These are phyloP conservation scores for Gastrolobium villosum DNA, from an alignment of 306 rosid genomes.

Conservation along the genomic window DNA sequence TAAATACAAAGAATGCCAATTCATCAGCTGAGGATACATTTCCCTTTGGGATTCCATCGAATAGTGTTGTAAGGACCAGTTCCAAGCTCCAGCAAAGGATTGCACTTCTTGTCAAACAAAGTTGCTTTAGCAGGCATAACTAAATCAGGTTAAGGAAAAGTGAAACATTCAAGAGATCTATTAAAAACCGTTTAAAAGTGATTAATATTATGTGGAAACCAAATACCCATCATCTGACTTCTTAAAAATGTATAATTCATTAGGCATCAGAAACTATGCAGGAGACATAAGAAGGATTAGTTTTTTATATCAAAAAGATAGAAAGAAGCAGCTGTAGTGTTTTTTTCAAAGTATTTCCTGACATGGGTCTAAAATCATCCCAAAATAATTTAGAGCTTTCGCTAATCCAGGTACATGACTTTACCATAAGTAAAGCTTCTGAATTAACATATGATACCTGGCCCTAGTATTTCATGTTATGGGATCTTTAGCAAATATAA, in stretches of 20 bases:
- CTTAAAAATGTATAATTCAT: slow-evolving; percentile 13
- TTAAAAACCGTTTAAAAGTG: slow-evolving; percentile 20
- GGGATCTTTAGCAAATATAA: slow-evolving; percentile 36
- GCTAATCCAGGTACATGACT: slow-evolving; percentile 27
- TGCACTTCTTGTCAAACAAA: slow-evolving; percentile 93
- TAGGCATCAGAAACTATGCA: slow-evolving; percentile 36
- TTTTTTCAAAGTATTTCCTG: slow-evolving; percentile 32
- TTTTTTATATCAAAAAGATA: background rate
- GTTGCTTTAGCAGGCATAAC: slow-evolving; percentile 98
- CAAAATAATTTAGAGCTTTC: slow-evolving; percentile 18
- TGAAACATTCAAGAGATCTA: slow-evolving; percentile 42
- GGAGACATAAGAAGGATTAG: slow-evolving; percentile 27
- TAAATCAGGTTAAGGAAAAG: slow-evolving; percentile 66
- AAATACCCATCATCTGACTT: slow-evolving; percentile 27
- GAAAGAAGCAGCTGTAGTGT: background rate
- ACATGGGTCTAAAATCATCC: slow-evolving; percentile 38
- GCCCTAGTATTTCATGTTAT: slow-evolving; percentile 4
- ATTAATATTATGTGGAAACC: slow-evolving; percentile 28
- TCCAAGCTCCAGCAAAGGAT: slow-evolving; percentile 94
- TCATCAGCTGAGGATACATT: slow-evolving; percentile 74
- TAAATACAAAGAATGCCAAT: slow-evolving; percentile 37
- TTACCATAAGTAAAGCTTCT: slow-evolving; percentile 9
- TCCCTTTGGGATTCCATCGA: slow-evolving; percentile 94
- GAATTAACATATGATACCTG: slow-evolving; percentile 26
- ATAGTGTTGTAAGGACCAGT: slow-evolving; percentile 93